Base-by-base conservation (phyloP, 805 yeast genomes). In the Scheffersomyces amazonensis region DNA sequence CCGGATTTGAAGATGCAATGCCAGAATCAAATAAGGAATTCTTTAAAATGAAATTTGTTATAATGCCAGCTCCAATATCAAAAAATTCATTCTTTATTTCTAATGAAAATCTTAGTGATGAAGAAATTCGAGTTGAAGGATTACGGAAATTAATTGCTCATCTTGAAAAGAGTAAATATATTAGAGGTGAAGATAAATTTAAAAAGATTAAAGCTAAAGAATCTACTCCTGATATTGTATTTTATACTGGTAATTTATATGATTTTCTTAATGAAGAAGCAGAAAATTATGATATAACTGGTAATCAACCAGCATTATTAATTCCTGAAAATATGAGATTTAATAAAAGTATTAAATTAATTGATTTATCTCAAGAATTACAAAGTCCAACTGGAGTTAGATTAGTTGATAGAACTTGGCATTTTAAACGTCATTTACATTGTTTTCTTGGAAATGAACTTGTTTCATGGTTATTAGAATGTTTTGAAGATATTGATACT, bases 111-210 rank as follows among this genome's bases (percentile, higher is more conserved):
- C 65, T 90, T 35, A 76, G 80, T 0, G 80, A 83, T 2, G 99
- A 91, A 54, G 98, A 91, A 59, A 76, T 85, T n/a, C 66, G 96
- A 39, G 74, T 91, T n/a, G 98, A 91, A 56, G 99, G 98, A 0
- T 65, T 91, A 16, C 68, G 91, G 32, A 78, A 80, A 32, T 62
- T 87, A 43, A 82, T 83, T 41, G 69, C 78, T 1, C 60, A 76
- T 20, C 75, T 89, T 11, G 81, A 83, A 46, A 73, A 80, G 44
- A 76, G 82, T 2, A 66, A 73, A 32, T 74, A 74, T 47, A 62
- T 63, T 11, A 37, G 40, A 20, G 37, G 33, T 13, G 27, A 35
- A 15, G 39, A 36, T 16, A 33, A 24, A 8, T 16, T n/a, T 4
- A 68, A 31, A 77, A 74, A 28, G 51, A 44, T 39, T n/a, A 60